Evolutionary conservation across 2,329 filamentous ascomycete genomes (phyloP).

Genomic region (Colletotrichum costaricense): DNA sequence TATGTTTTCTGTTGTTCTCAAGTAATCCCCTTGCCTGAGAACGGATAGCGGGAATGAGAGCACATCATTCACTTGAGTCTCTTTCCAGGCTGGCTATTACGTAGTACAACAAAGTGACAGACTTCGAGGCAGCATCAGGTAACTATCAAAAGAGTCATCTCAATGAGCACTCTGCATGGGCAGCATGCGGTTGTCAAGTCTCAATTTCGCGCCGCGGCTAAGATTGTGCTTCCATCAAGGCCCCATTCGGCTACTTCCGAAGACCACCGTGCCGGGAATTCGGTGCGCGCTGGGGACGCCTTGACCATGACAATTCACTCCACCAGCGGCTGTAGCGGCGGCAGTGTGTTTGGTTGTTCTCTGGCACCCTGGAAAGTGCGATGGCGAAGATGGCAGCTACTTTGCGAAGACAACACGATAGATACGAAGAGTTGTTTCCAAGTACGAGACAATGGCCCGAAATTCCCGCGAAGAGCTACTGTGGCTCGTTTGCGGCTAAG

Average conservation of each 20-base stretch:
- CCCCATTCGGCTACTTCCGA: constrained; percentile 5
- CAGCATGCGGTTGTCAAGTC: no score
- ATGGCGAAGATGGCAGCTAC: background rate
- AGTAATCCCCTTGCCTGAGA: no score
- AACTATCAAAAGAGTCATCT: no score
- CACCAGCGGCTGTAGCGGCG: background rate
- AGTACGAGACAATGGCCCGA: background rate
- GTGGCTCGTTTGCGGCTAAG: background rate
- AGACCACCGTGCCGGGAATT: constrained; percentile 3
- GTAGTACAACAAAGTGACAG: no score
- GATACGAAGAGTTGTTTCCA: background rate
- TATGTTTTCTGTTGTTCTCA: no score
- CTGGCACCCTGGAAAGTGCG: background rate
- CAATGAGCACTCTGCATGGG: no score
- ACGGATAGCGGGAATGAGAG: no score
- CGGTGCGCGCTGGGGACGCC: background rate
- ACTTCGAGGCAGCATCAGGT: no score
- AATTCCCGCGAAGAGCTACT: background rate
- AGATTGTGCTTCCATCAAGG: no score
- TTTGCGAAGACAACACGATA: background rate
- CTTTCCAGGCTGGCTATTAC: no score
- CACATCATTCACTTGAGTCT: no score
- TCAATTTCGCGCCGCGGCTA: no score
- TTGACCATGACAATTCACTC: background rate
- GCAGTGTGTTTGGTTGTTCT: background rate